These are phyloP conservation scores for Boechera retrofracta DNA, from an alignment of 345 rosid genomes.

Conservation along the genomic window DNA sequence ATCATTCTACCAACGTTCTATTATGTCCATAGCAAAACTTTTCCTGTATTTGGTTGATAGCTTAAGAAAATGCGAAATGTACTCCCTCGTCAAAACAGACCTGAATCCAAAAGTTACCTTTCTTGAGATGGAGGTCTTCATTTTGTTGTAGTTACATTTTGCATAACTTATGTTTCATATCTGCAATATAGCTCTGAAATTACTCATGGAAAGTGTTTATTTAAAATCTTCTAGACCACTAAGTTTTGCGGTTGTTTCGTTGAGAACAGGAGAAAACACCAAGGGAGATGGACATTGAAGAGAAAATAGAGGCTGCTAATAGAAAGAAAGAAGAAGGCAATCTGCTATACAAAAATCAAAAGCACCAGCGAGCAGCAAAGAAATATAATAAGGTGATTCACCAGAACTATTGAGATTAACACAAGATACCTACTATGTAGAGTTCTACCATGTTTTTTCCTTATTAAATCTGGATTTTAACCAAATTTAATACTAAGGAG, in stretches of 20 bases:
- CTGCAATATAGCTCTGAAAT: neutral
- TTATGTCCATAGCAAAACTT: neutral
- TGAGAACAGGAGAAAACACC: constrained; percentile 51
- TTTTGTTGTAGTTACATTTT: neutral
- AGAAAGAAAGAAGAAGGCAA: constrained; percentile 67
- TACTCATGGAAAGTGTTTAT: neutral
- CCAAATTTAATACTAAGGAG: neutral
- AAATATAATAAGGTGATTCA: constrained; percentile 62
- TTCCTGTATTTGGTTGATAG: neutral
- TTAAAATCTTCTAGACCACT: neutral
- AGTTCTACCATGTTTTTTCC: neutral
- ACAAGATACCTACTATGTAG: neutral
- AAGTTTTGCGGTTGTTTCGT: neutral
- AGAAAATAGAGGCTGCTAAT: constrained; percentile 56
- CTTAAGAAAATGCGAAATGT: neutral
- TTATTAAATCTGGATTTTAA: neutral
- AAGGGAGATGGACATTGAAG: constrained; percentile 58
- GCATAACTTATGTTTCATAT: neutral
- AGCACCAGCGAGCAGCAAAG: constrained; percentile 56
- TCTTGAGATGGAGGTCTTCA: neutral
- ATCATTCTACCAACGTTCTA: neutral
- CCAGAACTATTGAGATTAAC: neutral
- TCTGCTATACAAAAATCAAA: constrained; percentile 57
- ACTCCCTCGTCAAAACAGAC: neutral
- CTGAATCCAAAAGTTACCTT: neutral